A percentile compares a stretch with the other conserved stretches of the same genome.
Conservation (phyloP, 345 rosid species). For the Cardiospermum halicacabum region DNA sequence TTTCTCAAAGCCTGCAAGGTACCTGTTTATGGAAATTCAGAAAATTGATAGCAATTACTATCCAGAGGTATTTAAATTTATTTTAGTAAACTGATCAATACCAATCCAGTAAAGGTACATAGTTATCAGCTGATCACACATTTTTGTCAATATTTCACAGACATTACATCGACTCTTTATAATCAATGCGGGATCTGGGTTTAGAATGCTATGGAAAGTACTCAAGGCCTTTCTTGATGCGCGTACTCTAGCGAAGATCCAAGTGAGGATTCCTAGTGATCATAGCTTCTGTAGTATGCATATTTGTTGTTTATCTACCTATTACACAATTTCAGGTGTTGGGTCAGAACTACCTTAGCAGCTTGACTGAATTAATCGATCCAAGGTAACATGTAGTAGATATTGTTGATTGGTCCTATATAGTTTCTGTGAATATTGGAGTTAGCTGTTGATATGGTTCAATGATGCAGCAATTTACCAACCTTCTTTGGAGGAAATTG, state of each 20-base stretch:
- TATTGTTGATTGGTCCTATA: not conserved
- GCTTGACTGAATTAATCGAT: slow-evolving; percentile 44
- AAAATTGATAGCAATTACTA: slow-evolving; percentile 63
- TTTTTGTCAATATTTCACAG: slow-evolving; percentile 24
- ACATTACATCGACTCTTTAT: slow-evolving; percentile 43
- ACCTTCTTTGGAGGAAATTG: slow-evolving; percentile 59
- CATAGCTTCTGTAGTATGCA: not conserved
- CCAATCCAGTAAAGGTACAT: not conserved
- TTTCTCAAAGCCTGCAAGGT: slow-evolving; percentile 62
- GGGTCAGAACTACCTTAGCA: slow-evolving; percentile 36
- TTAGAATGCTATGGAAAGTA: slow-evolving; percentile 59
- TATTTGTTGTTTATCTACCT: not conserved
- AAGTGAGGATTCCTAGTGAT: slow-evolving; percentile 23
- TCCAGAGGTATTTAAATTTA: slow-evolving; percentile 44
- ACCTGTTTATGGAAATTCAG: slow-evolving; percentile 58
- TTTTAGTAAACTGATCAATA: not conserved
- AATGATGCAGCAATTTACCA: slow-evolving; percentile 46
- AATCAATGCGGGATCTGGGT: slow-evolving; percentile 63
- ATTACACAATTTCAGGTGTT: slow-evolving; percentile 37
- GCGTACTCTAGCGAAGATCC: slow-evolving; percentile 51
- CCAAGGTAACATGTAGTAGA: slow-evolving; percentile 27
- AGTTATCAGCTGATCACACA: not conserved
- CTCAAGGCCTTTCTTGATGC: slow-evolving; percentile 47
- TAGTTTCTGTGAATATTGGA: not conserved
- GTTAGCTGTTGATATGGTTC: slow-evolving; percentile 1